phyloP scores from a whole-genome alignment of 352 stramenopile species.

The Pythium apleroticum region DNA sequence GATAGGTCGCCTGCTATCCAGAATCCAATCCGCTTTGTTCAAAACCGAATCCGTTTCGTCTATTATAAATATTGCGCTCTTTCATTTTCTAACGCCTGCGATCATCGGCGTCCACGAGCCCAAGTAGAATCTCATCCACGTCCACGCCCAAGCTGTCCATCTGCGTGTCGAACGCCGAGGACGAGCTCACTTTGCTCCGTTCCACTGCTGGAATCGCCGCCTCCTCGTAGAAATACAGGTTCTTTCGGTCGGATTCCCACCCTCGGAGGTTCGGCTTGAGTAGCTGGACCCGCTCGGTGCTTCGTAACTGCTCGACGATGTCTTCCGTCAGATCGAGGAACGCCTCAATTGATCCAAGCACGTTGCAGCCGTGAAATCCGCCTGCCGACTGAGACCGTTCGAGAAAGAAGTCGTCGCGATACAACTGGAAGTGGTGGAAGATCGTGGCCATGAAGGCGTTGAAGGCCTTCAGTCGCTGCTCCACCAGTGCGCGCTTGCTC shows the following conservation, averaged over 20 bases:
- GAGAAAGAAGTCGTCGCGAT: conserved; percentile 31
- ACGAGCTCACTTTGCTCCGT: neutral
- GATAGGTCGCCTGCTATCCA: conserved; percentile 16
- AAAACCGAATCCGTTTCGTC: neutral
- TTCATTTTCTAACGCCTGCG: conserved; percentile 2
- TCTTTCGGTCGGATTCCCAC: conserved; percentile 35
- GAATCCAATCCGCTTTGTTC: conserved; percentile 30
- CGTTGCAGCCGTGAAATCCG: conserved; percentile 25
- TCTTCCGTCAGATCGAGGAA: conserved; percentile 32
- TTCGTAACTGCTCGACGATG: conserved; percentile 19
- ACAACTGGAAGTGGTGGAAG: conserved; percentile 29
- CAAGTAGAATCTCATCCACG: conserved; percentile 17
- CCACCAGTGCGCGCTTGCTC: conserved; percentile 14
- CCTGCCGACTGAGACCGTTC: conserved; percentile 12
- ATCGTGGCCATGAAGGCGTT: conserved; percentile 27
- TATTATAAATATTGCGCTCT: neutral
- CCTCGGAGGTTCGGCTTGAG: conserved; percentile 30
- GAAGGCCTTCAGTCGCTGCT: conserved; percentile 24
- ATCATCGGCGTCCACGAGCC: conserved; percentile 1
- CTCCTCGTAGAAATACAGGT: conserved; percentile 32
- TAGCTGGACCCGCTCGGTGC: conserved; percentile 11
- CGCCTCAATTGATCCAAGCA: conserved; percentile 26
- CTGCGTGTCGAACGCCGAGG: neutral
- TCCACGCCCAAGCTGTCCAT: conserved; percentile 17
- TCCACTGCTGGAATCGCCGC: neutral